Evolutionary conservation across 495 filamentous ascomycete genomes (phyloP).

Genomic region (Aspergillus panamensis): DNA sequence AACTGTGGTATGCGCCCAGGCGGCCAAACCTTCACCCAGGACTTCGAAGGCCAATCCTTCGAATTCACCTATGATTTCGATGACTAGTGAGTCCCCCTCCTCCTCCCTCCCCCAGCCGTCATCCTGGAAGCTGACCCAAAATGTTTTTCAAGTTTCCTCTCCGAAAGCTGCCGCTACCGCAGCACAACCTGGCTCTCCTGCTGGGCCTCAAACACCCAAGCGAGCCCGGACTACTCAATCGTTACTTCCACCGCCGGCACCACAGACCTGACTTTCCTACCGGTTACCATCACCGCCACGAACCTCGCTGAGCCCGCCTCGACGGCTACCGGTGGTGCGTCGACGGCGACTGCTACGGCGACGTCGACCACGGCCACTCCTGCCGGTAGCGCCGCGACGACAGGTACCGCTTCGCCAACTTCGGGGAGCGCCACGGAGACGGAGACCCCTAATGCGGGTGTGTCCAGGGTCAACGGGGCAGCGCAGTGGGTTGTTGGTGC

Average conservation of each 20-base stretch:
- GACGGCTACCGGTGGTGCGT: neutral
- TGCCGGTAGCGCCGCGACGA: neutral
- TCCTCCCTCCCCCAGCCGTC: neutral
- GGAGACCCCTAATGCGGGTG: conserved; percentile 8
- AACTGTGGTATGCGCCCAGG: conserved; percentile 6
- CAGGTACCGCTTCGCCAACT: conserved; percentile 14
- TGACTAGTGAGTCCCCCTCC: conserved; percentile 16
- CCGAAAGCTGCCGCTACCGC: conserved; percentile 30
- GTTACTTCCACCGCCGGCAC: conserved; percentile 14
- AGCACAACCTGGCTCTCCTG: conserved; percentile 35
- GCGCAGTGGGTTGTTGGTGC: conserved; percentile 30
- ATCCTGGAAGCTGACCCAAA: too few species aligned
- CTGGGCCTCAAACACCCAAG: conserved; percentile 26
- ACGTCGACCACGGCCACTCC: conserved; percentile 13
- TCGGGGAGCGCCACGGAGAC: conserved; percentile 5
- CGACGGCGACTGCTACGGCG: conserved; percentile 2
- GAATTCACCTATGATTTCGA: conserved; percentile 6
- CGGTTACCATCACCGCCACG: conserved; percentile 30
- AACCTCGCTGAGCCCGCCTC: conserved; percentile 6
- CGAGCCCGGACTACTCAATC: conserved; percentile 17
- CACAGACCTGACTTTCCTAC: conserved; percentile 26
- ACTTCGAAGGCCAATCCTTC: neutral
- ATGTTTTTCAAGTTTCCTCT: conserved; percentile 29
- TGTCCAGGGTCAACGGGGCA: conserved; percentile 5
- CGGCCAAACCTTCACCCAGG: conserved; percentile 12